Conservation (phyloP, 192 early-diverging fungal genomes). For the Gonapodya sp. region DNA sequence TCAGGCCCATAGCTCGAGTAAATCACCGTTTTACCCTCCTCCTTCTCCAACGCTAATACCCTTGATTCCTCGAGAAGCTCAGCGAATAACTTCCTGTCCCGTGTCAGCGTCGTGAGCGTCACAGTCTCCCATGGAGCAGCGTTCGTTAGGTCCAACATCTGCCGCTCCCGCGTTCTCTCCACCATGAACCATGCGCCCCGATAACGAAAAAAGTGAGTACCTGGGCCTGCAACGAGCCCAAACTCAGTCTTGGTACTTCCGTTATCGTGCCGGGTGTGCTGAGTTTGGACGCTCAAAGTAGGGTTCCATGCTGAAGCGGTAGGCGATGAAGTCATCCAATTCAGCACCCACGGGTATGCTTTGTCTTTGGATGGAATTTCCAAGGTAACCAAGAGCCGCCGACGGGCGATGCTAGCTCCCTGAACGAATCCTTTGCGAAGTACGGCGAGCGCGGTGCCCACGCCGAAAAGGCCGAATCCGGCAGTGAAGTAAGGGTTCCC, state of each 20-base stretch:
- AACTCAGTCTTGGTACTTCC: conserved; percentile 77
- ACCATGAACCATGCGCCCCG: conserved; percentile 73
- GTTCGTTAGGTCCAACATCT: conserved; percentile 85
- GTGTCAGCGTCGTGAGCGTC: conserved; percentile 76
- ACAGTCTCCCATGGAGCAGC: conserved; percentile 92
- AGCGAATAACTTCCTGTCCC: conserved; percentile 68
- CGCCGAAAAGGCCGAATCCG: conserved; percentile 83
- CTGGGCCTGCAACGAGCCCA: conserved; percentile 83
- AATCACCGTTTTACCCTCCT: conserved; percentile 92
- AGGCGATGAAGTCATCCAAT: conserved; percentile 70
- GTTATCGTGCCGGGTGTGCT: conserved; percentile 79
- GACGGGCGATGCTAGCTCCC: conserved; percentile 56
- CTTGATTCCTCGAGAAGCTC: conserved; percentile 74
- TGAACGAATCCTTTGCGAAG: conserved; percentile 61
- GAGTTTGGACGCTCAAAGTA: conserved; percentile 75
- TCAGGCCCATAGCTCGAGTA: conserved; percentile 92
- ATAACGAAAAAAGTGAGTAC: conserved; percentile 79
- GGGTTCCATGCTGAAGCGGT: conserved; percentile 17
- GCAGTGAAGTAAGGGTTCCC: conserved; percentile 89
- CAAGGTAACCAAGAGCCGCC: conserved; percentile 76
- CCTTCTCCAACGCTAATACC: conserved; percentile 66
- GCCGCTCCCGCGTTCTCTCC: conserved; percentile 68
- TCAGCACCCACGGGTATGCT: conserved; percentile 85
- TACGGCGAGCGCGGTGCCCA: conserved; percentile 71
- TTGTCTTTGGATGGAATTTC: conserved; percentile 93